phyloP scores from a whole-genome alignment of 1,139 yeast species.

The Scheffersomyces parashehatae region DNA sequence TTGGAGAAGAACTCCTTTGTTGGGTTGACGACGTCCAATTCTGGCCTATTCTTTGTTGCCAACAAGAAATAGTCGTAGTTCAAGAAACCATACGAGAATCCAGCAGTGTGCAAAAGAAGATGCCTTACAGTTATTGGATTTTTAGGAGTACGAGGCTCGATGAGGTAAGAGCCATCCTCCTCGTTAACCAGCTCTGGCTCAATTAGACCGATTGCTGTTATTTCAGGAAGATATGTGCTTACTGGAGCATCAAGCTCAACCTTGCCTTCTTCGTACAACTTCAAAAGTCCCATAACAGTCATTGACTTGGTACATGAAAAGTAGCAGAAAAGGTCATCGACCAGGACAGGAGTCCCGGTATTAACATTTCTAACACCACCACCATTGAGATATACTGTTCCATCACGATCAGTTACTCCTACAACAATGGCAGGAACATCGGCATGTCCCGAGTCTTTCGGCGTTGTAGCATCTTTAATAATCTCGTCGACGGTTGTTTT shows the following conservation, averaged over 20 bases:
- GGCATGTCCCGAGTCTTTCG: slow-evolving; percentile 2
- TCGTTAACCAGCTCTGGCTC: slow-evolving; percentile 33
- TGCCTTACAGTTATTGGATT: slow-evolving; percentile 47
- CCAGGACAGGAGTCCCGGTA: slow-evolving; percentile 5
- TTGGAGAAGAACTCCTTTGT: slow-evolving; percentile 26
- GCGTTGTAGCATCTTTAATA: slow-evolving; percentile 5
- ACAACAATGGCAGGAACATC: slow-evolving; percentile 26
- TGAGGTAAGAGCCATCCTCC: slow-evolving; percentile 35
- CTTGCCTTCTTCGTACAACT: slow-evolving; percentile 45
- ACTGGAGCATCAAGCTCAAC: slow-evolving; percentile 45
- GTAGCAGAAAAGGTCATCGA: slow-evolving; percentile 33
- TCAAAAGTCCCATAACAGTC: slow-evolving; percentile 48
- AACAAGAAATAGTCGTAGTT: slow-evolving; percentile 28
- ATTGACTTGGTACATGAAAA: slow-evolving; percentile 53
- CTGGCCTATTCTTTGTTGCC: slow-evolving; percentile 18
- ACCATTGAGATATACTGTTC: slow-evolving; percentile 25
- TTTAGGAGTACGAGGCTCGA: slow-evolving; percentile 32
- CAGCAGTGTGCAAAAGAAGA: slow-evolving; percentile 53
- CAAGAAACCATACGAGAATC: slow-evolving; percentile 49
- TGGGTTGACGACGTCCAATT: slow-evolving; percentile 24
- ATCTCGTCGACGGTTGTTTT: background rate
- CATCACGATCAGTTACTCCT: slow-evolving; percentile 27
- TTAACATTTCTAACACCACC: slow-evolving; percentile 24
- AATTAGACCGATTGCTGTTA: slow-evolving; percentile 41
- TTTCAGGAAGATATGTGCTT: slow-evolving; percentile 39